Percentiles rank a stretch among this genome's conserved stretches.
phyloP scores from a whole-genome alignment of 129 eudicot species.

The Erigeron canadensis region DNA sequence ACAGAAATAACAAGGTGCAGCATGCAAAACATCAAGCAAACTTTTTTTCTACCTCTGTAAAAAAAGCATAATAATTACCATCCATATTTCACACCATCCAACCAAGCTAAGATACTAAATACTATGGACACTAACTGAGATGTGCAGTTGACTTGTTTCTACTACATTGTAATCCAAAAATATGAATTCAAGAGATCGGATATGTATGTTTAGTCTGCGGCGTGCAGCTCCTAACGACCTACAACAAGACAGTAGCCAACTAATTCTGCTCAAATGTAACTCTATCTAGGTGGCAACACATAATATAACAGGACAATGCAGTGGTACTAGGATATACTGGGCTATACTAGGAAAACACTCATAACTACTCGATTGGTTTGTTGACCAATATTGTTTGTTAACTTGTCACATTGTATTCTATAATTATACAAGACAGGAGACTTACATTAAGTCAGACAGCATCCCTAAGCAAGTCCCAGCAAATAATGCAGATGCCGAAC shows the following conservation, averaged over 20 bases:
- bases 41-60: slow-evolving; percentile 77
- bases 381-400: background rate
- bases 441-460: slow-evolving; percentile 83
- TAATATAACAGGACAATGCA: too few relatives aligned
- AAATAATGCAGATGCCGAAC: slow-evolving; percentile 57
- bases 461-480: slow-evolving; percentile 66
- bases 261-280: too few relatives aligned
- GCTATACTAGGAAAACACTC: background rate
- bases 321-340: too few relatives aligned
- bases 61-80: background rate
- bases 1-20: slow-evolving; percentile 68
- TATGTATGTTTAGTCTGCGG: too few relatives aligned
- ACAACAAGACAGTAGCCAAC: too few relatives aligned
- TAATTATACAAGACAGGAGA: background rate
- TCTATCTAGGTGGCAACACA: too few relatives aligned
- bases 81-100: background rate
- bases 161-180: too few relatives aligned
- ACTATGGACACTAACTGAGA: background rate
- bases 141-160: background rate
- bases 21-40: slow-evolving; percentile 61
- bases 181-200: too few relatives aligned
- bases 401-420: too few relatives aligned
- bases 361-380: background rate
- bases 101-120: background rate
- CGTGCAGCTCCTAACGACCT: too few relatives aligned